Percentiles rank a stretch among this genome's conserved stretches.
These are phyloP conservation scores for Artemisia annua DNA, from an alignment of 129 eudicot genomes.

Conservation along the genomic window DNA sequence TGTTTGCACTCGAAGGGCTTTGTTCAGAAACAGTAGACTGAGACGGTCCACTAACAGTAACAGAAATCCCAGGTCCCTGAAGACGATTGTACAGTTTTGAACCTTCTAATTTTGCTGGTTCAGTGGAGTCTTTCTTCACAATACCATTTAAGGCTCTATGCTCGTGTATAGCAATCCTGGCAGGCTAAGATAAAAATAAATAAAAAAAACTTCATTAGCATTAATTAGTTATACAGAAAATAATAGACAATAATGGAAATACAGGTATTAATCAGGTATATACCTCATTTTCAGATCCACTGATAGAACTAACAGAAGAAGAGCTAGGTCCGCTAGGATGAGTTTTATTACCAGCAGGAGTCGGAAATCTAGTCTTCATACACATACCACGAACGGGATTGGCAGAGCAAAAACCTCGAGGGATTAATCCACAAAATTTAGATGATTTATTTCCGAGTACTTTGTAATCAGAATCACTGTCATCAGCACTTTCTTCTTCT, in stretches of 20 bases:
- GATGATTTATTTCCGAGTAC: constrained; percentile 35
- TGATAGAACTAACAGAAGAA: constrained; percentile 47
- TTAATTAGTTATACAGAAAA: not conserved
- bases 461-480: constrained; percentile 18
- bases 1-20: constrained; percentile 23
- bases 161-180: constrained; percentile 38
- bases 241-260: not conserved
- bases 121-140: constrained; percentile 24
- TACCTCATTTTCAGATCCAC: constrained; percentile 54
- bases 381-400: constrained; percentile 64
- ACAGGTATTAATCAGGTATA: not conserved
- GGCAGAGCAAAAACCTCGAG: constrained; percentile 47
- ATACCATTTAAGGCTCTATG: constrained; percentile 35
- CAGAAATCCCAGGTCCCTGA: constrained; percentile 21
- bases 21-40: constrained; percentile 31
- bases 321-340: constrained; percentile 42
- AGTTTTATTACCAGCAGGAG: constrained; percentile 43
- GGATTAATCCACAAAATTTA: constrained; percentile 70
- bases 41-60: constrained; percentile 19
- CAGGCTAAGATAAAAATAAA: constrained; percentile 34
- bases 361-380: constrained; percentile 31
- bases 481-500: constrained; percentile 46
- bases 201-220: constrained; percentile 3
- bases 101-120: constrained; percentile 36
- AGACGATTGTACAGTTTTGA: constrained; percentile 34